Conservation (phyloP, 1,139 yeast species). For the Magnusiomyces paraingens region DNA sequence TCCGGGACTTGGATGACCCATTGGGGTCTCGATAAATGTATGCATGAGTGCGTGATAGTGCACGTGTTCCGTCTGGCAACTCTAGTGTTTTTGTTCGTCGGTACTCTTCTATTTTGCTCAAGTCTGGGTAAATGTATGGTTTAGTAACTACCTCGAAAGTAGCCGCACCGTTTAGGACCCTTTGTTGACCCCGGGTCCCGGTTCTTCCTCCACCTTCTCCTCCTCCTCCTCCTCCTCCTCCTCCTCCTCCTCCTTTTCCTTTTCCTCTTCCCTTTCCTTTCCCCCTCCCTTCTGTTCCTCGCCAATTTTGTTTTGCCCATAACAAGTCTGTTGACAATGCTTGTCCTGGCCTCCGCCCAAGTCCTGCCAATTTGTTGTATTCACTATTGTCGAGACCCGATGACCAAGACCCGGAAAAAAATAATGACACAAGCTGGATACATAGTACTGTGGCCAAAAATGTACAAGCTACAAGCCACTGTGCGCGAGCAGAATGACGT, state of each 20-base stretch:
- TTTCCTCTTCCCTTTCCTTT: background rate
- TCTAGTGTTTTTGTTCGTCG: constrained; percentile 27
- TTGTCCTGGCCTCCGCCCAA: constrained; percentile 4
- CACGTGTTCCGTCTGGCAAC: constrained; percentile 23
- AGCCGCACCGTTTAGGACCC: constrained; percentile 23
- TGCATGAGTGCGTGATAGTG: constrained; percentile 24
- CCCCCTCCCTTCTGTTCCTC: background rate
- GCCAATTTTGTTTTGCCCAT: background rate
- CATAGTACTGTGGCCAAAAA: too few relatives aligned
- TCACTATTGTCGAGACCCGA: constrained; percentile 3
- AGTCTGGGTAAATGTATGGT: constrained; percentile 27
- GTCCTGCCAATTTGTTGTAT: background rate
- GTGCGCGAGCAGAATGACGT: background rate
- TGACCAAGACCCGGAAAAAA: background rate
- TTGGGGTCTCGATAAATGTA: constrained; percentile 19
- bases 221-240: constrained; percentile 6
- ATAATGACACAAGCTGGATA: background rate
- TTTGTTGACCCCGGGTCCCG: constrained; percentile 3
- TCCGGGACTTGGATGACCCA: background rate
- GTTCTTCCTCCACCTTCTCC: constrained; percentile 8
- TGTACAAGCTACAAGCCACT: background rate
- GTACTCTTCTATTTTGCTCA: constrained; percentile 25
- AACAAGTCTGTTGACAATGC: background rate
- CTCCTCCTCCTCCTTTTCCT: constrained; percentile 5
- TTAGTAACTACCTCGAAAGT: constrained; percentile 19